Evolutionary conservation across 208 protist genomes (phyloP), one percentile per base, ranked within the genome.

Genomic region (Phytomonas serpens): DNA sequence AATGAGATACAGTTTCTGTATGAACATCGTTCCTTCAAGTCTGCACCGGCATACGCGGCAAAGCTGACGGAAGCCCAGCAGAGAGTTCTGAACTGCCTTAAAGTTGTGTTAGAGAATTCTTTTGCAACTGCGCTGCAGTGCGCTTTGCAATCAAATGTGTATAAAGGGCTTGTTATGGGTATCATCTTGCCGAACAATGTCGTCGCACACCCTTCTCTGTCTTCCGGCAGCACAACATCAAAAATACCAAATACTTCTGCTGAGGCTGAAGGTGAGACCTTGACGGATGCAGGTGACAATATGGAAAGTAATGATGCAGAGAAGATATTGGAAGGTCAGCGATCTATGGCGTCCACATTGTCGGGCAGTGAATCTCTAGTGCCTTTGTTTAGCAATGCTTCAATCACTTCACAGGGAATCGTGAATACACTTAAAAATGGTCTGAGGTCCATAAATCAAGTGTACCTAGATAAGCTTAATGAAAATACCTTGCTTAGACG

Each of bases 1-100:
- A 83, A 79, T 64, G 88, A 93, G 68, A 91, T 92, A 84, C 69
- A 84, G 47, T 95, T 93, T 57, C 76, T 95, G 13, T 81, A 77
- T 16, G 71, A 76, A 27, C 84, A 93, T 69, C 57, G 77, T 13
- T 75, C 85, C 47, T 90, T 91, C 73, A 88, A 93, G 70, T 95
- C 90, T 13, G 82, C 88, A n/a, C 83, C 85, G 66, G 69, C 72
- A 65, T 95, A 95, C 76, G 83, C 86, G 33, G 79, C 77, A 61
- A 83, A 83, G 31, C 72, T 93, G n/a, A 80, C 81, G 5, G 61
- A 77, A 19, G 87, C 87, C 36, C 81, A 92, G 72, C 81, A 92
- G 75, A 77, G 75, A 6, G 77, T 86, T 19, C 79, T 67, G 70
- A 71, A 75, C 33, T 77, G 67, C 37, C 71, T 95, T 29, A 85